These are phyloP conservation scores for Epichloe elymi DNA, from an alignment of 2,329 filamentous ascomycete genomes.

Conservation along the genomic window DNA sequence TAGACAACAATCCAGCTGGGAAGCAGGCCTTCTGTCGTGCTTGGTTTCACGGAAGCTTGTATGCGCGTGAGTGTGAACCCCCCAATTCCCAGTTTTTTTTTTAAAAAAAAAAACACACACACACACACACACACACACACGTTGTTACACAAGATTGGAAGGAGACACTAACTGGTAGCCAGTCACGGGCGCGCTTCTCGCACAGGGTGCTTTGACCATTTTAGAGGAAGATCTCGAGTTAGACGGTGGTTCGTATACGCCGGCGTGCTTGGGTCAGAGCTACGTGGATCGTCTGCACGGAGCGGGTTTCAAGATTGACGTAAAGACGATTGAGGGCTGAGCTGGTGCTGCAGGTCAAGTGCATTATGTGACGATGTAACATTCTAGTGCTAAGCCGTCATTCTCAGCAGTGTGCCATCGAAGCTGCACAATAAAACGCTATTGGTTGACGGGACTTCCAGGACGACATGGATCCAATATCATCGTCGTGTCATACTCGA, in stretches of 20 bases:
- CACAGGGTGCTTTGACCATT: constrained; percentile 51
- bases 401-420: neutral
- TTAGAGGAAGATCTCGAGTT: constrained; percentile 48
- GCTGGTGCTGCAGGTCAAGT: constrained; percentile 11
- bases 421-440: too few species aligned
- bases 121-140: neutral
- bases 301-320: constrained; percentile 50
- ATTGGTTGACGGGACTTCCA: too few species aligned
- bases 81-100: too few species aligned
- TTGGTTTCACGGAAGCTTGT: constrained; percentile 47
- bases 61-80: constrained; percentile 38
- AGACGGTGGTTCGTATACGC: constrained; percentile 56
- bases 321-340: constrained; percentile 19
- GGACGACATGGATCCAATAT: too few species aligned
- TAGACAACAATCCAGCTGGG: constrained; percentile 19
- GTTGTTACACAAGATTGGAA: neutral
- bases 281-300: constrained; percentile 50
- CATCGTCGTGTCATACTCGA: too few species aligned
- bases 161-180: neutral
- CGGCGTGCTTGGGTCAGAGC: constrained; percentile 54
- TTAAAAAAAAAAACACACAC: too few species aligned
- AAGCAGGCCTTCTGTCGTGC: constrained; percentile 43
- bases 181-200: constrained; percentile 54
- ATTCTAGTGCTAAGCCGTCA: neutral
- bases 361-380: neutral